These are phyloP conservation scores for Saraca asoca DNA, from an alignment of 331 rosid species.

Conservation along the genomic window DNA sequence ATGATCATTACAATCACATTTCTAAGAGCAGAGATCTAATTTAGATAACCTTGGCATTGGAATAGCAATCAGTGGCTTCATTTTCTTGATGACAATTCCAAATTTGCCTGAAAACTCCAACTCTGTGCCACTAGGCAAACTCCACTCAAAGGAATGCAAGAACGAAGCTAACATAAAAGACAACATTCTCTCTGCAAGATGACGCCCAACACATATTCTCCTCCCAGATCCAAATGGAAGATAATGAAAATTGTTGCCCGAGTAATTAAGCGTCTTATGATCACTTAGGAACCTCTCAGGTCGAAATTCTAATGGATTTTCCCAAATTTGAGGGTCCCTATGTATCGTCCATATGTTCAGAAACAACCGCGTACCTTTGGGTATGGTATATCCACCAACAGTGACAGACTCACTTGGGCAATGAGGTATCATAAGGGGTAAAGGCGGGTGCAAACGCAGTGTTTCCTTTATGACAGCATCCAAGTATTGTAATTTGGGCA, in stretches of 20 bases:
- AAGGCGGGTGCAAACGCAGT: constrained; percentile 29
- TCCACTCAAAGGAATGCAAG: constrained; percentile 50
- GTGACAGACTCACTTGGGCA: constrained; percentile 12
- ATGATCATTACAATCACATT: neutral
- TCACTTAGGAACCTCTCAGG: constrained; percentile 38
- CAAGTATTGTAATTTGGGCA: constrained; percentile 33
- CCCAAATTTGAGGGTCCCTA: constrained; percentile 39
- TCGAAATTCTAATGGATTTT: constrained; percentile 36
- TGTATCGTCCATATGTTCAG: constrained; percentile 42
- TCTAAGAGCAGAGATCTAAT: constrained; percentile 31
- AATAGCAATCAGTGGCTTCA: constrained; percentile 32
- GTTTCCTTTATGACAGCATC: constrained; percentile 34
- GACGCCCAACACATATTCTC: constrained; percentile 44
- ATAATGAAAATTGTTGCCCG: constrained; percentile 23
- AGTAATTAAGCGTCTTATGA: constrained; percentile 4
- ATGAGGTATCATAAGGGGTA: constrained; percentile 26
- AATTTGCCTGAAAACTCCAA: constrained; percentile 34
- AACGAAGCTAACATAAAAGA: constrained; percentile 35
- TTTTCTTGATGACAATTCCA: constrained; percentile 42
- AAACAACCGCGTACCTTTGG: constrained; percentile 28
- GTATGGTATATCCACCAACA: constrained; percentile 35
- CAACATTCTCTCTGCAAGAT: constrained; percentile 38
- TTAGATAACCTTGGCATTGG: constrained; percentile 43
- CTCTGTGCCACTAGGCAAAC: constrained; percentile 29
- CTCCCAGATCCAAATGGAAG: constrained; percentile 58